These are phyloP conservation scores for Basipetospora sp. DNA, from an alignment of 2,329 filamentous ascomycete species.

Conservation along the genomic window DNA sequence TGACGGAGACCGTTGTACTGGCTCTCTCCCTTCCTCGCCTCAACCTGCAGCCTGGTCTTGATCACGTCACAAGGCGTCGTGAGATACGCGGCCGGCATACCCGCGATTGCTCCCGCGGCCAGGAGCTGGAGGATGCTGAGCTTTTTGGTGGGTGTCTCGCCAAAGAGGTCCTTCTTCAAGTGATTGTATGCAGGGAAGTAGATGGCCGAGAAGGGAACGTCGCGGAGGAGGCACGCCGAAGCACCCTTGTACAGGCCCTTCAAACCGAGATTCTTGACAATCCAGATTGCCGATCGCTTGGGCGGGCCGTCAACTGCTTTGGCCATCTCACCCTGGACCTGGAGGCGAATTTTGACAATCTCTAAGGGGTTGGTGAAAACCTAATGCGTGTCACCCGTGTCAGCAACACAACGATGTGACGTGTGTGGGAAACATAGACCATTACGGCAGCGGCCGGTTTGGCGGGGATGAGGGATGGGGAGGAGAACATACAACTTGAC, in stretches of 20 bases:
- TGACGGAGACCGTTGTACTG: conserved; percentile 78
- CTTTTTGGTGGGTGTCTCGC: conserved; percentile 74
- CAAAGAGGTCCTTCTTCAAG: conserved; percentile 84
- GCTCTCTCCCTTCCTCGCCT: conserved; percentile 87
- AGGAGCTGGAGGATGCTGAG: conserved; percentile 82
- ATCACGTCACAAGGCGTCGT: conserved; percentile 97
- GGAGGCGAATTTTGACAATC: conserved; percentile 97
- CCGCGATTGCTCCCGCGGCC: conserved; percentile 83
- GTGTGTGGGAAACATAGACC: too few relatives aligned
- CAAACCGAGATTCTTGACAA: conserved; percentile 85
- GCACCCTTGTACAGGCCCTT: conserved; percentile 94
- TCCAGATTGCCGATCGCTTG: conserved; percentile 92
- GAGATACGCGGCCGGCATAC: conserved; percentile 83
- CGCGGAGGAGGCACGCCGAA: conserved; percentile 80
- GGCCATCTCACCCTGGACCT: conserved; percentile 89
- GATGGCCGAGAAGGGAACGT: conserved; percentile 95
- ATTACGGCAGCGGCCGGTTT: too few relatives aligned
- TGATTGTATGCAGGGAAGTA: conserved; percentile 97
- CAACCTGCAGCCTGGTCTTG: conserved; percentile 95
- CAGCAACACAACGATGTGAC: neutral
- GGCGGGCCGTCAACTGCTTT: conserved; percentile 68
- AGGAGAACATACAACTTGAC: conserved; percentile 79
- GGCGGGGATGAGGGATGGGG: too few relatives aligned
- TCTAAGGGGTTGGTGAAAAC: conserved; percentile 96
- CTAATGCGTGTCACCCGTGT: conserved; percentile 24